Evolutionary conservation across 2,329 filamentous ascomycete species (phyloP).

Genomic region (Arthrobotrys sphaeroides): DNA sequence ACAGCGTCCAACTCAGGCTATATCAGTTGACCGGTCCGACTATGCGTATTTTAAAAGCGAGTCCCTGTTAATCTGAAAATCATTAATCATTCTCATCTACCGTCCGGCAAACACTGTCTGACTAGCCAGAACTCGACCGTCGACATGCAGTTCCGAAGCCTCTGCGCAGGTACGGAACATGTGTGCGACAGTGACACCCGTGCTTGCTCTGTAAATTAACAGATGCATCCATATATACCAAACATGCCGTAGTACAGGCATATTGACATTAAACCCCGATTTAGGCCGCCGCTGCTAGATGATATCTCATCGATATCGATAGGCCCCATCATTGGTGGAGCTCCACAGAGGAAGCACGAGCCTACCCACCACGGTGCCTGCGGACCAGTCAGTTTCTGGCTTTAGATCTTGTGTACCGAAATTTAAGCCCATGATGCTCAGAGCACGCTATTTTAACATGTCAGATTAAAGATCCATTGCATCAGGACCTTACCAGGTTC

Average conservation of each 20-base stretch:
- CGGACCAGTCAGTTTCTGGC: background rate
- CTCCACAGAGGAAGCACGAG: conserved; percentile 23
- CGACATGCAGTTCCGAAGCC: conserved; percentile 25
- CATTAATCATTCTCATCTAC: conserved; percentile 14
- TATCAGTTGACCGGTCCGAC: conserved; percentile 52
- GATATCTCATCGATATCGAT: conserved; percentile 20
- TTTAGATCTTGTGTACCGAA: conserved; percentile 36
- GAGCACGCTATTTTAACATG: conserved; percentile 33
- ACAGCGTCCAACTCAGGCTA: conserved; percentile 46
- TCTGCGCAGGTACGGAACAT: conserved; percentile 43
- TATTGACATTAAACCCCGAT: conserved; percentile 27
- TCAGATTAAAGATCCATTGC: conserved; percentile 49
- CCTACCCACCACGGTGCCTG: background rate
- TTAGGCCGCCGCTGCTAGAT: conserved; percentile 16
- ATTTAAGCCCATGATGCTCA: conserved; percentile 12
- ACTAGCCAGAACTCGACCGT: conserved; percentile 13
- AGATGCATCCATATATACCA: conserved; percentile 49
- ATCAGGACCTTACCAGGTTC: conserved; percentile 52
- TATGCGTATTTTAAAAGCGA: conserved; percentile 51
- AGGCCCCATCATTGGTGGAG: conserved; percentile 24
- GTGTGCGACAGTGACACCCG: conserved; percentile 37
- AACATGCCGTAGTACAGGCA: conserved; percentile 41
- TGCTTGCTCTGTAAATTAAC: conserved; percentile 14
- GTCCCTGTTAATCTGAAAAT: conserved; percentile 42
- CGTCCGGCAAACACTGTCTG: conserved; percentile 11